phyloP scores from a whole-genome alignment of 495 filamentous ascomycete genomes.

The Lindgomyces ingoldianus region DNA sequence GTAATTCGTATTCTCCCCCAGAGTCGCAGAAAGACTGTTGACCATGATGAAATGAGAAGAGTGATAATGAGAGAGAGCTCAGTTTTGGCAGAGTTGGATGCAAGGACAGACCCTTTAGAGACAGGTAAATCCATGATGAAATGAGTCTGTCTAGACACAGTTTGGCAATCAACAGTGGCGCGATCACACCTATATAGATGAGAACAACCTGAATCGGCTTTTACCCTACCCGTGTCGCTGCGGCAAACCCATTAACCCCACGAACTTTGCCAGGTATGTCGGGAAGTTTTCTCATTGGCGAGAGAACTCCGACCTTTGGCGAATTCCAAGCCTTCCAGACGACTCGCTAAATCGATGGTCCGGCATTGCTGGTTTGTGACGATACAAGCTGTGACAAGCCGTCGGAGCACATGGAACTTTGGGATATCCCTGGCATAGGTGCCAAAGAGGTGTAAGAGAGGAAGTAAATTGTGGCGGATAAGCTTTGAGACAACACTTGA shows the following conservation, averaged over 20 bases:
- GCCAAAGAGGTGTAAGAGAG: not conserved
- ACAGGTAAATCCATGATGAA: not conserved
- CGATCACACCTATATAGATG: not conserved
- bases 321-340: not conserved
- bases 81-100: not conserved
- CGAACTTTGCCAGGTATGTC: too few species aligned
- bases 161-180: not conserved
- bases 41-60: constrained; percentile 35
- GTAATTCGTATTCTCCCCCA: constrained; percentile 37
- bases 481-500: too few species aligned
- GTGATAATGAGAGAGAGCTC: constrained; percentile 12
- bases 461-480: too few species aligned
- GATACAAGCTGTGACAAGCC: not conserved
- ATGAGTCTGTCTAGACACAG: not conserved
- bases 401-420: not conserved
- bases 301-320: too few species aligned
- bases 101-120: not conserved
- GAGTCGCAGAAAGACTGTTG: constrained; percentile 37
- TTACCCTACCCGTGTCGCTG: not conserved
- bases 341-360: not conserved
- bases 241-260: too few species aligned
- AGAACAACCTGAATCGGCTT: too few species aligned
- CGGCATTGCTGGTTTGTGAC: not conserved
- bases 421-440: not conserved
- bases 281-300: too few species aligned